A percentile compares a stretch with the other conserved stretches of the same genome.
Evolutionary conservation across 768 basidiomycete species (phyloP).

Genomic region (Dioszegia aurantiaca): DNA sequence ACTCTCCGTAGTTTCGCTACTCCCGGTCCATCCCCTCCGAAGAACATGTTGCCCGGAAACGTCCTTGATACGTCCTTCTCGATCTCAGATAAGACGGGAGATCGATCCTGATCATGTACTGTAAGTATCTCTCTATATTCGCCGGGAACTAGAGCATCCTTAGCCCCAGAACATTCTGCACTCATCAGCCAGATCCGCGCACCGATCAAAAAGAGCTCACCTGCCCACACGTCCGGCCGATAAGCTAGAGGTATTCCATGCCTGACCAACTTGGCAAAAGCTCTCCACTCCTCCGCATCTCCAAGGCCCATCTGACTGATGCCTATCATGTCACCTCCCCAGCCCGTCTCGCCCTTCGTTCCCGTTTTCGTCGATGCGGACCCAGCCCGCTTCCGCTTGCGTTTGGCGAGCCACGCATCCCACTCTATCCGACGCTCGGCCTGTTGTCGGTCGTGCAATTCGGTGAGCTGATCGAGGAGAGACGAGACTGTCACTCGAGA

Average conservation of each 20-base stretch:
- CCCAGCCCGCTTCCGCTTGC: constrained; percentile 54
- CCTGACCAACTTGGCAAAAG: constrained; percentile 72
- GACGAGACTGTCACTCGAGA: constrained; percentile 59
- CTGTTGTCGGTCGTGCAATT: constrained; percentile 79
- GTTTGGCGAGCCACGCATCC: constrained; percentile 75
- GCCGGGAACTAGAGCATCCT: constrained; percentile 89
- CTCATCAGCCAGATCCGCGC: constrained; percentile 58
- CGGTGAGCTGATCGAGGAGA: constrained; percentile 72
- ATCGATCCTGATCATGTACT: constrained; percentile 48
- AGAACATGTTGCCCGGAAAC: constrained; percentile 93
- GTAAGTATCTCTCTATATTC: constrained; percentile 78
- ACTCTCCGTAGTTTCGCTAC: constrained; percentile 88
- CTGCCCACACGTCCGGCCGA: constrained; percentile 43
- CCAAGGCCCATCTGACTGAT: constrained; percentile 78
- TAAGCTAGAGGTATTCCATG: constrained; percentile 71
- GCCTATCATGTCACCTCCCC: constrained; percentile 82
- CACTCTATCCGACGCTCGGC: constrained; percentile 64
- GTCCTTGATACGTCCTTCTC: constrained; percentile 85
- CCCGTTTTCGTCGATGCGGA: background rate
- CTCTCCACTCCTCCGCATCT: constrained; percentile 70
- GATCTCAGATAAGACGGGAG: constrained; percentile 64
- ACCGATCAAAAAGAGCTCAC: constrained; percentile 56
- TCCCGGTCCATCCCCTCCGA: constrained; percentile 92
- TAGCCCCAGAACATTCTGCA: constrained; percentile 88
- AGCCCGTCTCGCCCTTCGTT: constrained; percentile 65